Percentiles rank a stretch among this genome's conserved stretches.
Conservation (phyloP, 768 basidiomycete species). For the Pleurotus tuber-regium region DNA sequence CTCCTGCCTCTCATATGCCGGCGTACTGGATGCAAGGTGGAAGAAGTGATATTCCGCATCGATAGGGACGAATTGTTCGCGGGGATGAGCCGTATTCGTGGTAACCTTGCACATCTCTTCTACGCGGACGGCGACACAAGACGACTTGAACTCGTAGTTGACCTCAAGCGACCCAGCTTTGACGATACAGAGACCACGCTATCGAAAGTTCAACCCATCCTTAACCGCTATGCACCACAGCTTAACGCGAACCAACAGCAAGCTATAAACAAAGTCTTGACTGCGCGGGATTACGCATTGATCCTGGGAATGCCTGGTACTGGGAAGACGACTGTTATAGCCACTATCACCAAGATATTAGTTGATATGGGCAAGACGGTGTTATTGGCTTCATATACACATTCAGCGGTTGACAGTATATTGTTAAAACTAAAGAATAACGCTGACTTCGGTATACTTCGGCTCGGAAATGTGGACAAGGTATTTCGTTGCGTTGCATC, state of each 20-base stretch:
- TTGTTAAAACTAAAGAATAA: slow-evolving; percentile 72
- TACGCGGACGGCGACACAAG: slow-evolving; percentile 71
- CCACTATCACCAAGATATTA: slow-evolving; percentile 77
- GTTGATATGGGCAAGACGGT: slow-evolving; percentile 85
- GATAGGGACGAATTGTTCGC: slow-evolving; percentile 91
- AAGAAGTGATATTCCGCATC: slow-evolving; percentile 66
- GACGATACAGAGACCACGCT: slow-evolving; percentile 19
- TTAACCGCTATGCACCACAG: slow-evolving; percentile 27
- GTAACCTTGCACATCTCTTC: slow-evolving; percentile 89
- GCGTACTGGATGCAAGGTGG: slow-evolving; percentile 1
- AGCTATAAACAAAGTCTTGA: slow-evolving; percentile 73
- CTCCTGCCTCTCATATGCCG: slow-evolving; percentile 31
- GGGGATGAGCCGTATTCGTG: slow-evolving; percentile 85
- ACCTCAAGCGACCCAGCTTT: slow-evolving; percentile 71
- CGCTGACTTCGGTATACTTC: slow-evolving; percentile 67
- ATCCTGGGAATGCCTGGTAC: slow-evolving; percentile 98
- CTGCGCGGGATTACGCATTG: slow-evolving; percentile 86
- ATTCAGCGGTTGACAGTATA: slow-evolving; percentile 98
- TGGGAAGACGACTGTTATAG: slow-evolving; percentile 95
- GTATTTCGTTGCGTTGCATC: too few relatives aligned
- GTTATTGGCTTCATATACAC: slow-evolving; percentile 89
- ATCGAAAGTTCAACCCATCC: slow-evolving; percentile 18
- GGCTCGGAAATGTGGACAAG: slow-evolving; percentile 92
- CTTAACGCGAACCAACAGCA: slow-evolving; percentile 72
- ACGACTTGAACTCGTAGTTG: slow-evolving; percentile 76